Conservation (phyloP, 441 rosid species). For the Capsella rubella region DNA sequence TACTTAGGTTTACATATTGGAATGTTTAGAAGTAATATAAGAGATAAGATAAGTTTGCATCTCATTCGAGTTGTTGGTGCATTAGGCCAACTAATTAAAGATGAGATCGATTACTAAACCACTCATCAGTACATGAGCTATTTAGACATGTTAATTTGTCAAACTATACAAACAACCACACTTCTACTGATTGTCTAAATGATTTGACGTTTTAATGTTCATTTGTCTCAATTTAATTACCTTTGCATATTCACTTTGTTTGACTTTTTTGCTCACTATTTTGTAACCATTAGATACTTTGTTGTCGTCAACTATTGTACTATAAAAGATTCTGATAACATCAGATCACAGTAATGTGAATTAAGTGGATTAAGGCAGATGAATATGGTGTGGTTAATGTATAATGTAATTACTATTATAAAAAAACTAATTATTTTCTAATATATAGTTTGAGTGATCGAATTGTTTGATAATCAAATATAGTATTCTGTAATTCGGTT, state of each 20-base stretch:
- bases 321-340: not conserved
- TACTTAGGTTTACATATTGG: not conserved
- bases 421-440: too few relatives aligned
- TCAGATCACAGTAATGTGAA: not conserved
- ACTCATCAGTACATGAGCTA: conserved; percentile 11
- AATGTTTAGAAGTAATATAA: not conserved
- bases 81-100: conserved; percentile 39
- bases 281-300: not conserved
- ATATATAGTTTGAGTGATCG: too few relatives aligned
- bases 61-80: conserved; percentile 18
- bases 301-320: conserved; percentile 22
- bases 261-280: conserved; percentile 18
- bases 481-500: too few relatives aligned
- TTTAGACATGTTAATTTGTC: too few relatives aligned
- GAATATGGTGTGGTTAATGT: too few relatives aligned
- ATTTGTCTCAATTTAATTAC: not conserved
- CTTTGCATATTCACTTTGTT: not conserved
- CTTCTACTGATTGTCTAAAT: conserved; percentile 20
- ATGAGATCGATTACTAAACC: not conserved
- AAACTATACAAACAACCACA: conserved; percentile 19
- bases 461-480: too few relatives aligned
- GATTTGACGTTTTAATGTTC: conserved; percentile 29
- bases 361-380: not conserved
- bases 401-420: too few relatives aligned
- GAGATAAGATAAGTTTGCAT: not conserved